Base-by-base conservation (phyloP, 176 grass and related monocot species). In the Bonia amplexicaulis region DNA sequence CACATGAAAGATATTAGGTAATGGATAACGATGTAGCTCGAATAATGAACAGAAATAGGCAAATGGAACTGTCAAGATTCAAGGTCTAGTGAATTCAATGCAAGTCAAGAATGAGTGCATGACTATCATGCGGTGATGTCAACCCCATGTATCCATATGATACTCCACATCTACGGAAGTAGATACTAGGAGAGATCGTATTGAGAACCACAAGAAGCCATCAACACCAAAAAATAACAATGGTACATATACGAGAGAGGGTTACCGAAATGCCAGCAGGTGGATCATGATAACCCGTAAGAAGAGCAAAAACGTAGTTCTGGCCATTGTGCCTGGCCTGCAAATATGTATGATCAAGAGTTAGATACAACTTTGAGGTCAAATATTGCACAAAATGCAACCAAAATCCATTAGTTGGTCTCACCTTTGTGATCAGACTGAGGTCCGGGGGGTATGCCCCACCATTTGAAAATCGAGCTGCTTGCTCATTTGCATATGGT, bases 401-500 rank as follows among this genome's bases (percentile, higher is more conserved):
- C 33, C 16, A 66, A 85, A 85, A 79, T 51, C 42, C 37, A 57
- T 54, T 13, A 41, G 6, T 0, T 49, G 46, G 12, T 23, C 49
- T 64, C 87, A 99, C 96, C 96, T 99, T 99, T 13, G 93, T 99
- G 71, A 99, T 94, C 39, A 96, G 90, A 81, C 96, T 99, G 49
- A 99, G 93, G 65, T 99, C 96, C 9, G 93, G 96, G 9, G 96
- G 96, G 73, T 99, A 99, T 73, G 96, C 96, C 44, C 96, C 96
- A 71, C 96, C 96, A 82, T 99, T 99, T 84, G 88, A 89, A 86
- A 99, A 99, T 40, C 96, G 87, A 37, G 96, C 96, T 74, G 96
- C 96, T 80, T 99, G 96, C 79, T 99, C 96, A 19, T 99, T 99
- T 57, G 89, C 6, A 84, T 99, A 99, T 15, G 96, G 96, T 55